These are phyloP conservation scores for Eucalyptus cloeziana DNA, from an alignment of 345 rosid species.

Conservation along the genomic window DNA sequence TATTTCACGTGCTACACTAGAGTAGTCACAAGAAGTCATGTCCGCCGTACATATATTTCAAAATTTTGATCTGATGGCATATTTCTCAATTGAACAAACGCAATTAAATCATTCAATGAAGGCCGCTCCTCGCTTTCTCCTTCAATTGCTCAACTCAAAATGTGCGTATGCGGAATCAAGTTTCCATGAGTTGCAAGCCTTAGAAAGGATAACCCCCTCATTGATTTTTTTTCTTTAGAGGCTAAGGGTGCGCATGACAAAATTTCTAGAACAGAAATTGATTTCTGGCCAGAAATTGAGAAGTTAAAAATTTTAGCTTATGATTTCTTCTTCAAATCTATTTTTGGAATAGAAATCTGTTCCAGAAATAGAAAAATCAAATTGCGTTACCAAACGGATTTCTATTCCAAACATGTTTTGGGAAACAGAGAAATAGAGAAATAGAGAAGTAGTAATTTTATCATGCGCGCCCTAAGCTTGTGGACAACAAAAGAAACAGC, in stretches of 20 bases:
- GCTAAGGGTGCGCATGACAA: neutral
- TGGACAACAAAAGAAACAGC: neutral
- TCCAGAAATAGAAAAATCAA: too few species aligned
- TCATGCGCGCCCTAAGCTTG: too few species aligned
- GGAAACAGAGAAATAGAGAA: too few species aligned
- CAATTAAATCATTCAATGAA: neutral
- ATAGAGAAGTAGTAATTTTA: too few species aligned
- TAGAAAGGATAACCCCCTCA: neutral
- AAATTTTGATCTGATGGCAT: neutral
- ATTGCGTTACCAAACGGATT: too few species aligned
- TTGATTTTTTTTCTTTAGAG: neutral
- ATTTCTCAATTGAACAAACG: neutral
- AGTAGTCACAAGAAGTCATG: neutral
- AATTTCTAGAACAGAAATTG: too few species aligned
- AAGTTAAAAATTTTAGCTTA: too few species aligned
- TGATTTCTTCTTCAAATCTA: too few species aligned
- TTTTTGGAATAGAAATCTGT: too few species aligned
- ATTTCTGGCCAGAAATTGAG: too few species aligned
- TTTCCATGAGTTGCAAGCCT: neutral
- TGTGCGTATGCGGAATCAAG: neutral
- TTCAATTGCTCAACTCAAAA: neutral
- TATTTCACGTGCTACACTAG: neutral
- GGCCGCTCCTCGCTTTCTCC: neutral
- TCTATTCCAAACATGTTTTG: too few species aligned
- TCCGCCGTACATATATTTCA: neutral